Evolutionary conservation across 495 filamentous ascomycete genomes (phyloP).

Genomic region (Bombardia bombarda): DNA sequence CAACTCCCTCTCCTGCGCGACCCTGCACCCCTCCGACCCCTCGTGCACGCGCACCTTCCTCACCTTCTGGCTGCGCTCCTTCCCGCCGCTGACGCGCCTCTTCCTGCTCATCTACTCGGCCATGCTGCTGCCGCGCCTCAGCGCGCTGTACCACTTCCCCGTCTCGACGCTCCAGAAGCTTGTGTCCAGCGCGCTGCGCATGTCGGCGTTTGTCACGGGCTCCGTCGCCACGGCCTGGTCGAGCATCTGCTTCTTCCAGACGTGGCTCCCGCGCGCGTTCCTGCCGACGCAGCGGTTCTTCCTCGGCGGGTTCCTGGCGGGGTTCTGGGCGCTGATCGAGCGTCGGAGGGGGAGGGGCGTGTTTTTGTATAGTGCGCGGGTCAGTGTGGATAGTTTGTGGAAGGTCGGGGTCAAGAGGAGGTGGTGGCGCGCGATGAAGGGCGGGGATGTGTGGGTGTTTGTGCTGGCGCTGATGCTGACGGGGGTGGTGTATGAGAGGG

Average conservation of each 20-base stretch:
- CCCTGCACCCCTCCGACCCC: conserved; percentile 82
- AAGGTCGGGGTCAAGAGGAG: conserved; percentile 83
- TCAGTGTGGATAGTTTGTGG: conserved; percentile 74
- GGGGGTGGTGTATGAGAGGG: conserved; percentile 67
- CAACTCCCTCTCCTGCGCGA: conserved; percentile 73
- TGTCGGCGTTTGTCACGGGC: conserved; percentile 67
- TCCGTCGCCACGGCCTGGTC: conserved; percentile 78
- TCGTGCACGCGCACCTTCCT: conserved; percentile 81
- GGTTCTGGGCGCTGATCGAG: conserved; percentile 72
- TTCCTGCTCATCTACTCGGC: conserved; percentile 63
- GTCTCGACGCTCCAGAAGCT: conserved; percentile 56
- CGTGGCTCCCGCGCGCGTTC: conserved; percentile 61
- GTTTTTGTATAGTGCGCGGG: conserved; percentile 64
- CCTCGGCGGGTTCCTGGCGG: conserved; percentile 76
- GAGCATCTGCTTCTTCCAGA: conserved; percentile 78
- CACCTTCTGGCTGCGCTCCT: conserved; percentile 70
- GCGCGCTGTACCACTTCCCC: conserved; percentile 56
- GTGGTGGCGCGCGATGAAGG: conserved; percentile 70
- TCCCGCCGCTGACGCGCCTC: conserved; percentile 69
- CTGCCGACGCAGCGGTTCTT: conserved; percentile 82
- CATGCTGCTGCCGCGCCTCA: conserved; percentile 57
- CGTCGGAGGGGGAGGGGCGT: conserved; percentile 50
- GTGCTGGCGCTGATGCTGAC: conserved; percentile 67
- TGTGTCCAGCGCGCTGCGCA: conserved; percentile 53
- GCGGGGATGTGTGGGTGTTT: conserved; percentile 79